Evolutionary conservation across 805 yeast species (phyloP).

Genomic region (Scheffersomyces stipitis): DNA sequence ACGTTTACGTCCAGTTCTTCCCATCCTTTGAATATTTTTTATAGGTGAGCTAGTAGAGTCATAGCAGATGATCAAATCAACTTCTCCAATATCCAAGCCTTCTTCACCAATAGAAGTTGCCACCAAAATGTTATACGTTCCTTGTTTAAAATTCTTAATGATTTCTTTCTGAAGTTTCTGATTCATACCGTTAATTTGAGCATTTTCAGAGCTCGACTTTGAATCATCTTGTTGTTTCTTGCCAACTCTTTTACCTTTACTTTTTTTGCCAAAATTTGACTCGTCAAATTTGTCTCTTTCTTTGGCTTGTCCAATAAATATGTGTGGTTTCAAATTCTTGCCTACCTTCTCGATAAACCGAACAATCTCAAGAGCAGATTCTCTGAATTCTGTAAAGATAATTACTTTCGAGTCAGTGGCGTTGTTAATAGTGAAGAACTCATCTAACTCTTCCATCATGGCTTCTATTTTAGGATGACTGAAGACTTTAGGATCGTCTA

Average conservation of each 20-base stretch:
- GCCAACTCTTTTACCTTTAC: constrained; percentile 38
- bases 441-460: constrained; percentile 53
- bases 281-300: constrained; percentile 72
- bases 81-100: constrained; percentile 98
- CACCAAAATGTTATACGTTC: constrained; percentile 75
- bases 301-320: constrained; percentile 89
- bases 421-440: constrained; percentile 48
- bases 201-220: constrained; percentile 68
- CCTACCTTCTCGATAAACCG: constrained; percentile 50
- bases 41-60: constrained; percentile 94
- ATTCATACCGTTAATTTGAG: constrained; percentile 82
- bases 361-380: constrained; percentile 86
- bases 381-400: constrained; percentile 84
- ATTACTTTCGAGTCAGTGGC: constrained; percentile 68
- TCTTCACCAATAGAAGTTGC: constrained; percentile 99
- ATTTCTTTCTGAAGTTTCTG: constrained; percentile 85
- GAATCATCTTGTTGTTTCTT: constrained; percentile 9
- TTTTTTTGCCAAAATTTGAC: constrained; percentile 17
- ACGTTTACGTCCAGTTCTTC: constrained; percentile 94
- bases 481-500: constrained; percentile 37
- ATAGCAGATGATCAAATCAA: constrained; percentile 87
- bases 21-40: constrained; percentile 93
- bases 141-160: constrained; percentile 69
- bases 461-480: constrained; percentile 76
- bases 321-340: constrained; percentile 58